Base-by-base conservation (phyloP, 2,329 filamentous ascomycete species). In the Penicillium brasilianum region DNA sequence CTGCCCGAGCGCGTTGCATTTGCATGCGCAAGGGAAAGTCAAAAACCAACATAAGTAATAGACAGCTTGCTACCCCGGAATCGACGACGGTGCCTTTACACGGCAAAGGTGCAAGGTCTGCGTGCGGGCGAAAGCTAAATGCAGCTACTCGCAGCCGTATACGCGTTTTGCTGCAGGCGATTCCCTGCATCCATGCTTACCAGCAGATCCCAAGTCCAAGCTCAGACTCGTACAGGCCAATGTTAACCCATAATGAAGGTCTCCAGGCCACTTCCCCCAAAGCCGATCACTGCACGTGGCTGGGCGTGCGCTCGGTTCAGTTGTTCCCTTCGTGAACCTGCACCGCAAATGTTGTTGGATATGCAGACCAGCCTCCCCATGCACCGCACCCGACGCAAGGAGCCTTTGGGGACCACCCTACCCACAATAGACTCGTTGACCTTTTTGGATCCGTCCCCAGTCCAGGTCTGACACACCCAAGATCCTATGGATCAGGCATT, bases 41-140 rank as follows among this genome's bases (percentile, higher is more conserved):
- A 28, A n/a, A 28, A 30, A 30, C 25, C 30, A 16, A 48, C 14
- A 10, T 8, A n/a, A 9, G 20, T 4, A 20, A 20, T 14, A 53
- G 50, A 25, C 22, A 18, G 39, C 22, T 32, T 51, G 14, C 59
- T 66, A 30, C 37, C 65, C 32, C 67, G 61, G 30, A 62, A 69
- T 61, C 62, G 62, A 36, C 61, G 61, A n/a, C 67, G 65, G n/a
- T n/a, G n/a, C n/a, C n/a, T n/a, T n/a, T n/a, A n/a, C n/a, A n/a
- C n/a, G n/a, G n/a, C n/a, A n/a, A n/a, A n/a, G n/a, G n/a, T n/a
- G n/a, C n/a, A n/a, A n/a, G n/a, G n/a, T n/a, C n/a, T 69, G 67
- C 49, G 62, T 69, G 37, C 62, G 62, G 44, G 58, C 65, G n/a
- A 67, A 65, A 55, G 56, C 67, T 41, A 69, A 60, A 60, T 68